Percentiles rank a stretch among this genome's conserved stretches.
Conservation (phyloP, 2,329 filamentous ascomycete species). For the Cercospora zeae-maydis region DNA sequence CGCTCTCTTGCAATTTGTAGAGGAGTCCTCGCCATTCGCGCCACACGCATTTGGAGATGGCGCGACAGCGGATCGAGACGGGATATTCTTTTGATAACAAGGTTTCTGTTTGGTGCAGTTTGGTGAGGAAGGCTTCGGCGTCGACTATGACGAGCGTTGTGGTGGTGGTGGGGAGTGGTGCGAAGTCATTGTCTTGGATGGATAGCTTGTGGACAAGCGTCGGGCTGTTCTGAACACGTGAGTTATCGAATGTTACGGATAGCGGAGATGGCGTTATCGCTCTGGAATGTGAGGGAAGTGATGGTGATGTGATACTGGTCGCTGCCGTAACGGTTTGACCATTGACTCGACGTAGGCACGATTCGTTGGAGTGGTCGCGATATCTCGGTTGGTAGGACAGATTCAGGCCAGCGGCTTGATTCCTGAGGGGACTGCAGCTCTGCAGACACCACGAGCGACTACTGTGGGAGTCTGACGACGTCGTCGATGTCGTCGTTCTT, state of each 20-base stretch:
- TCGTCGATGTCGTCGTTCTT: not conserved
- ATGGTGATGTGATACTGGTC: not conserved
- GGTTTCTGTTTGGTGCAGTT: slow-evolving; percentile 11
- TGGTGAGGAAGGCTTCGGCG: not conserved
- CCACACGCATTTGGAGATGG: slow-evolving; percentile 20
- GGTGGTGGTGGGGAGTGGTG: not conserved
- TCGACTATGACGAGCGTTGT: not conserved
- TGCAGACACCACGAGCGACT: slow-evolving; percentile 11
- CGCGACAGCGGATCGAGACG: slow-evolving; percentile 14
- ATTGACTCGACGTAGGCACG: slow-evolving; percentile 4
- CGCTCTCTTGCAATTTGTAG: slow-evolving; percentile 1
- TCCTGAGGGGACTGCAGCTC: slow-evolving; percentile 10
- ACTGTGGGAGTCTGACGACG: not conserved
- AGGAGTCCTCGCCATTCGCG: slow-evolving; percentile 19
- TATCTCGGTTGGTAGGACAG: not conserved
- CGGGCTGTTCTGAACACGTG: not conserved
- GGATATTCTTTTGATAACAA: not conserved
- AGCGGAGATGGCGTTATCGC: not conserved
- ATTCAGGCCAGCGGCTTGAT: slow-evolving; percentile 8
- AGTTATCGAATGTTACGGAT: not conserved
- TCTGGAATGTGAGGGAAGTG: not conserved
- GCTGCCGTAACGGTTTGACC: not conserved
- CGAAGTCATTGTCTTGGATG: not conserved
- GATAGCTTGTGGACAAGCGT: not conserved
- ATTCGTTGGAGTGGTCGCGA: not conserved